These are phyloP conservation scores for Sinapis alba DNA, from an alignment of 441 rosid genomes.

Conservation along the genomic window DNA sequence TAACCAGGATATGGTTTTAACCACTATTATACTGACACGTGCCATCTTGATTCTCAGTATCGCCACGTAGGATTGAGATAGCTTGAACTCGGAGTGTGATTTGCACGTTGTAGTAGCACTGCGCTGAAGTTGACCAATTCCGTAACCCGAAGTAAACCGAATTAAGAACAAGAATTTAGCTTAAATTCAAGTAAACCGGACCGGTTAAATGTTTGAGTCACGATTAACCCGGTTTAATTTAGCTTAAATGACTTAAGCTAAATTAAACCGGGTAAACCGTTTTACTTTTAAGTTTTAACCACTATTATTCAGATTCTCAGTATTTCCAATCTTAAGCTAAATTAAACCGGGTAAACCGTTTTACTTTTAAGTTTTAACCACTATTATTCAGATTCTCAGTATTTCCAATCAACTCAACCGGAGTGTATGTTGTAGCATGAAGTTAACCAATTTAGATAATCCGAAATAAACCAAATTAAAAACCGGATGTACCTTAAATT, in stretches of 20 bases:
- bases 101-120: background rate
- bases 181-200: background rate
- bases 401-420: background rate
- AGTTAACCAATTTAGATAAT: background rate
- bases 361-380: too few species aligned
- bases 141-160: background rate
- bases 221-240: too few species aligned
- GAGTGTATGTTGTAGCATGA: background rate
- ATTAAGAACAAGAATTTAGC: background rate
- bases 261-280: too few species aligned
- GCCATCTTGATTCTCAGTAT: conserved; percentile 13
- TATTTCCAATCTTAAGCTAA: too few species aligned
- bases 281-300: too few species aligned
- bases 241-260: too few species aligned
- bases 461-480: background rate
- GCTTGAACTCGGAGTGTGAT: background rate
- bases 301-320: too few species aligned
- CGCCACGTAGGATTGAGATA: conserved; percentile 51
- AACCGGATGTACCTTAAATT: background rate
- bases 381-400: background rate
- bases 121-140: background rate
- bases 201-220: too few species aligned
- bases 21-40: conserved; percentile 40
- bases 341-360: too few species aligned
- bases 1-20: conserved; percentile 46